Evolutionary conservation across 192 early-diverging fungal genomes (phyloP).

Genomic region (Entomortierella chlamydospora): DNA sequence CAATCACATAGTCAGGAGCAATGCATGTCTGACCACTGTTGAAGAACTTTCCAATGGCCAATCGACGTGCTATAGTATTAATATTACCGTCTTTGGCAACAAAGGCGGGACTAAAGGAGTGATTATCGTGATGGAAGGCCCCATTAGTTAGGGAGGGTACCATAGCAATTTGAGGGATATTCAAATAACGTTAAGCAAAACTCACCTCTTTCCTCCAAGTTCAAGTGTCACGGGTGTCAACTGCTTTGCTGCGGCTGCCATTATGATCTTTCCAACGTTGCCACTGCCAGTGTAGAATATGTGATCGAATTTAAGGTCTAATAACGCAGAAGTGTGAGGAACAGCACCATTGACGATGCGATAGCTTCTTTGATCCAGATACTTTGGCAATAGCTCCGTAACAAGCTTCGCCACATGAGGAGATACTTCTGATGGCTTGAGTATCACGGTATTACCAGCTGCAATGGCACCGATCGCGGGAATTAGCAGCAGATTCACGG

Average conservation of each 20-base stretch:
- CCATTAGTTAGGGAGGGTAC: too few relatives aligned
- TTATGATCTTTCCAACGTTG: constrained; percentile 83
- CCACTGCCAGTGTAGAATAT: constrained; percentile 94
- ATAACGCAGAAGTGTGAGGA: constrained; percentile 76
- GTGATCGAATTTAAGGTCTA: constrained; percentile 87
- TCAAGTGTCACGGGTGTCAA: constrained; percentile 92
- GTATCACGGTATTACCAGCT: constrained; percentile 85
- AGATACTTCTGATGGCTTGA: constrained; percentile 91
- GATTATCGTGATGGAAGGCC: too few relatives aligned
- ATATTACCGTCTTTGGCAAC: constrained; percentile 77
- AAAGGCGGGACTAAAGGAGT: constrained; percentile 69
- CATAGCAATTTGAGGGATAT: too few relatives aligned
- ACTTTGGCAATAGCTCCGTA: constrained; percentile 73
- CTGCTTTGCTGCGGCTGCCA: constrained; percentile 85
- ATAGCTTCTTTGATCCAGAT: constrained; percentile 75
- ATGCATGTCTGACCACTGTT: constrained; percentile 93
- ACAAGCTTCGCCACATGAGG: constrained; percentile 72
- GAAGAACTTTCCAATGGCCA: constrained; percentile 84
- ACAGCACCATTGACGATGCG: constrained; percentile 83
- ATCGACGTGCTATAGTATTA: constrained; percentile 70
- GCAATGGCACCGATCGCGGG: constrained; percentile 89
- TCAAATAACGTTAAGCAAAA: not conserved
- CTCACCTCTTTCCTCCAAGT: constrained; percentile 89
- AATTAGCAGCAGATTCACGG: constrained; percentile 69
- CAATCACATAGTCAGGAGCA: constrained; percentile 80